These are phyloP conservation scores for Chlamydomonas applanata DNA, from an alignment of 139 green algal species.

Conservation along the genomic window DNA sequence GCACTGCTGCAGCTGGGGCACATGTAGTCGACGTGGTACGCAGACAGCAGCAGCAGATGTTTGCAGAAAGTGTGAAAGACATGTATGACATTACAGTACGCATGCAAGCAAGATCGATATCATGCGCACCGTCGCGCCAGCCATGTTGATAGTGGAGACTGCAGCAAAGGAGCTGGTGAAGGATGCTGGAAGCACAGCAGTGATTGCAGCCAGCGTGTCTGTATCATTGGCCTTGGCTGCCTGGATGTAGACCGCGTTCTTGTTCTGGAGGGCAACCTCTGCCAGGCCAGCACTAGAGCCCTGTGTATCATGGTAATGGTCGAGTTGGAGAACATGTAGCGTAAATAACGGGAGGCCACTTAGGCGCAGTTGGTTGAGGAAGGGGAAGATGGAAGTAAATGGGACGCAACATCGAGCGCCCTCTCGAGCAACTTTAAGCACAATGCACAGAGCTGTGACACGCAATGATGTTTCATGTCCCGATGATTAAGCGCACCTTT, in stretches of 20 bases:
- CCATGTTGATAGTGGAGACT: constrained; percentile 12
- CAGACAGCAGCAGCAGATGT: too few species aligned
- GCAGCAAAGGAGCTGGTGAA: constrained; percentile 15
- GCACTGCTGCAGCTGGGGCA: not conserved
- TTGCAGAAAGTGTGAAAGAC: too few species aligned
- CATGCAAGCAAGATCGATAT: not conserved
- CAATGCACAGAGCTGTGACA: too few species aligned
- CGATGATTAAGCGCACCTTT: constrained; percentile 1
- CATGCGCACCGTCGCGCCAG: constrained; percentile 2
- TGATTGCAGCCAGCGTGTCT: constrained; percentile 1
- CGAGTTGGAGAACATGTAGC: too few species aligned
- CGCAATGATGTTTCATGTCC: too few species aligned
- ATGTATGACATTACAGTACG: constrained; percentile 15
- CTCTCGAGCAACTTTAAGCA: too few species aligned
- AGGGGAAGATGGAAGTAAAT: too few species aligned
- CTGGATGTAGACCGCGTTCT: not conserved
- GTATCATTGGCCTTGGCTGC: constrained; percentile 4
- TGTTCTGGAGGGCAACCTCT: constrained; percentile 14
- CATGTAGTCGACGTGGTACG: too few species aligned
- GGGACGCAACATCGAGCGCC: too few species aligned
- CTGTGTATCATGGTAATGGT: not conserved
- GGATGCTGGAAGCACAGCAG: constrained; percentile 4
- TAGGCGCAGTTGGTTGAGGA: too few species aligned
- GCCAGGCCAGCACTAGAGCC: not conserved
- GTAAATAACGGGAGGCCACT: too few species aligned